Conservation (phyloP, 768 basidiomycete genomes). For the Neoboletus brunneissimus region DNA sequence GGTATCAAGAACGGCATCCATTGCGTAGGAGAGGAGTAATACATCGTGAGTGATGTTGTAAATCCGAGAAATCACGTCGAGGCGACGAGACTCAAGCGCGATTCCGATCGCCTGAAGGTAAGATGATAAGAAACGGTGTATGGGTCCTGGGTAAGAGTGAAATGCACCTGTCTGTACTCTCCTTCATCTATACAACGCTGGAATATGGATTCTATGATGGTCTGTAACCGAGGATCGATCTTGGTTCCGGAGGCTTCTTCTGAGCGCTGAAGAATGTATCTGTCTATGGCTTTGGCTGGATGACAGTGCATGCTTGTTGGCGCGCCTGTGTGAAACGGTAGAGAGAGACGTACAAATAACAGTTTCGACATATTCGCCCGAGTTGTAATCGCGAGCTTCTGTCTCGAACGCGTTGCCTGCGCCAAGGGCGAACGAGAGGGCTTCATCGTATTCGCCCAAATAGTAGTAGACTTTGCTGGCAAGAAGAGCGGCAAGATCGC, state of each 20-base stretch:
- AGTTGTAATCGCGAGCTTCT: slow-evolving; percentile 57
- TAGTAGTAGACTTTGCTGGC: slow-evolving; percentile 99
- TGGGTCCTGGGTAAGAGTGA: neutral
- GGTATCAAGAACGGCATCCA: slow-evolving; percentile 89
- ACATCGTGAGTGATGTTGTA: slow-evolving; percentile 74
- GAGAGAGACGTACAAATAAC: slow-evolving; percentile 74
- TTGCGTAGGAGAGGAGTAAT: slow-evolving; percentile 81
- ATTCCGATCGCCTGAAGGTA: slow-evolving; percentile 81
- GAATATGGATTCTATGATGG: slow-evolving; percentile 89
- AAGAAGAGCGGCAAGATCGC: slow-evolving; percentile 83
- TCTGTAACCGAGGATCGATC: slow-evolving; percentile 76
- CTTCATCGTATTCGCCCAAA: slow-evolving; percentile 93
- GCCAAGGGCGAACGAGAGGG: slow-evolving; percentile 90
- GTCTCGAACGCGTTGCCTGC: slow-evolving; percentile 84
- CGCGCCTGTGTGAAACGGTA: neutral
- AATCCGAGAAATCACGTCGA: slow-evolving; percentile 81
- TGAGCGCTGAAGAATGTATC: slow-evolving; percentile 72
- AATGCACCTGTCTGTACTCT: slow-evolving; percentile 82
- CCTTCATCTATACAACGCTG: slow-evolving; percentile 80
- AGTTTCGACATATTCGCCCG: slow-evolving; percentile 91
- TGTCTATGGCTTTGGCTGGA: slow-evolving; percentile 92
- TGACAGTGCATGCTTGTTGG: neutral
- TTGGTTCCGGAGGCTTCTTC: slow-evolving; percentile 54
- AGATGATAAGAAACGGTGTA: slow-evolving; percentile 8
- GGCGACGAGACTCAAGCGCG: slow-evolving; percentile 84